Evolutionary conservation across 176 grass and related monocot genomes (phyloP), one percentile per base, ranked within the genome.

Genomic region (Otatea glauca): DNA sequence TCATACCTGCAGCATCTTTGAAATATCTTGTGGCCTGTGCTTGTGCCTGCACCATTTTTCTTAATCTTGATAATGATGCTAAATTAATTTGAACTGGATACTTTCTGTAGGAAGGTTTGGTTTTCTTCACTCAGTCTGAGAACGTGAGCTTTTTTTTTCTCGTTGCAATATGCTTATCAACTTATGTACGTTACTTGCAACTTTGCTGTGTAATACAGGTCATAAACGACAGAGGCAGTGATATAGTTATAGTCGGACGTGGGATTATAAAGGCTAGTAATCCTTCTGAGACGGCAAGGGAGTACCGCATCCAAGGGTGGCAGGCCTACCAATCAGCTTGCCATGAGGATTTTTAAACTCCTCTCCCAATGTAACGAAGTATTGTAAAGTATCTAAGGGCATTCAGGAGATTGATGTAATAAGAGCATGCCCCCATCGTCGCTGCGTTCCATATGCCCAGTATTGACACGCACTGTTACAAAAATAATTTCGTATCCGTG

Each of bases 201-300:
- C 54, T 23, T 27, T 8, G 16, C 17, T 83, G 25, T 43, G 14
- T 5, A 18, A 24, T 93, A 62, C 83, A 98, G 96, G 96, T 94
- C 11, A 82, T 92, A 87, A 72, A 81, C 68, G 88, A 95, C 50
- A 88, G 91, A 76, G 91, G 91, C n/a, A 95, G 91, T 21, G 96
- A 98, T 77, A 87, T 98, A 75, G 89, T 98, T 20, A 94, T 98
- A 66, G 89, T 98, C 32, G 96, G 91, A 1, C 88, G 93, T 7
- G 91, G 91, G 29, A 94, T 98, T 78, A 92, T 90, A 66, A 93
- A 95, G 81, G 89, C 89, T 3, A 85, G 63, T 14, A 64, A 98
- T 78, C 89, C 93, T 7, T 18, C 73, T 18, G 74, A 81, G 83
- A 55, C 69, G 0, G 96, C 93, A 4, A 75, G 86, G 39, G 89